Base-by-base conservation (phyloP, 192 early-diverging fungal species). In the Chytriomyces confervae region DNA sequence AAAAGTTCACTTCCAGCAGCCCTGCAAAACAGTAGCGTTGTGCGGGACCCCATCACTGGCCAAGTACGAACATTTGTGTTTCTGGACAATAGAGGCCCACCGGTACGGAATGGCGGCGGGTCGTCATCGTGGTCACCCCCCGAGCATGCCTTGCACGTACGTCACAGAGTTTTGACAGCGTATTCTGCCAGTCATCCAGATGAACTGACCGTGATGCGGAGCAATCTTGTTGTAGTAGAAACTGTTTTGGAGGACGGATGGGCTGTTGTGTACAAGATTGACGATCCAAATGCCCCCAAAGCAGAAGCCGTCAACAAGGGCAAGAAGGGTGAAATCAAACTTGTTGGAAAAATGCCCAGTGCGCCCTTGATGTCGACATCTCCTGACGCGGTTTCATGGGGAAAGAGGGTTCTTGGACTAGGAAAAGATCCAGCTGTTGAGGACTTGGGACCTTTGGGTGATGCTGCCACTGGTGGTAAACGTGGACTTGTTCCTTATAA, bases 381-480 rank as follows among this genome's bases (percentile, higher is more conserved):
- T 9, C 44, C 36, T 18, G 45, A 68, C 2, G 66, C 11, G 0
- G 11, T 44, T 13, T 69, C 67, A 47, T 74, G 72, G 72, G 72
- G 72, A 13, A 36, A 36, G 45, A 61, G 62, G 18, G 53, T 74
- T 9, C 61, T 74, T 20, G 23, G 10, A 29, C 50, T 74, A 44
- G 20, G 23, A 23, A 74, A 74, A 60, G 72, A 74, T 36, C 61
- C 61, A n/a, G 72, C 20, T 36, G 18, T 18, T 27, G 72, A 29
- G 7, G 72, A 74, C 9, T 0, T 63, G n/a, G 53, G 53, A n/a
- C 53, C 53, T 13, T 44, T 74, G n/a, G 72, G 72, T 9, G 72
- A 74, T 63, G 72, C 72, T 74, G 72, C 72, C 2, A 74, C 72
- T 11, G 72, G 72, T 63, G 72, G 72, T 6, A n/a, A 63, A 61